Evolutionary conservation across 2,329 filamentous ascomycete genomes (phyloP), one percentile per base, ranked within the genome.

Genomic region (Trichophaea hybrida): DNA sequence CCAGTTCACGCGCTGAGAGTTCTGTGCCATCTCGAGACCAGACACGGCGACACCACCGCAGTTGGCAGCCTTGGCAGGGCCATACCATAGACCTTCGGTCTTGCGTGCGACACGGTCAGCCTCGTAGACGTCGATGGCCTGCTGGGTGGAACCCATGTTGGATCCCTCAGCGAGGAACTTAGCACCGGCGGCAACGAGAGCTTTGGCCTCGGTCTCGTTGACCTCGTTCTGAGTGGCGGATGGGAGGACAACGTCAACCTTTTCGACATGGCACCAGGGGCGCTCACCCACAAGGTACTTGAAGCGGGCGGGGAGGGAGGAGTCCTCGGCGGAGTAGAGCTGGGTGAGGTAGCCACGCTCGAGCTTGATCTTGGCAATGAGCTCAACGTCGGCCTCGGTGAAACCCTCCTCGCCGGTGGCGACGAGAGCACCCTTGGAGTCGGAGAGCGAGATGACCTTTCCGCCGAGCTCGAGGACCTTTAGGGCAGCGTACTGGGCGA

Each of bases 131-230:
- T 95, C 86, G 70, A 98, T 96, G 68, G 91, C 91, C 66, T 86
- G 89, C 75, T 93, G 88, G 37, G 90, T 96, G 79, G 89, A 96
- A 66, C 93, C 93, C 93, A 98, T 97, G 82, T 97, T 97, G 75
- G 86, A 93, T 59, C 93, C 93, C 77, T 98, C 93, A 60, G 93
- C 93, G 67, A 97, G 84, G 77, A 88, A 94, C 72, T 84, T 82
- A 71, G 80, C 80, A 67, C 91, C 91, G 61, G 80, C 80, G 54
- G 79, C 79, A 61, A 96, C 81, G 49, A 97, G 81, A 15, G 80
- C 82, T 76, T 88, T 78, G 57, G 90, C 93, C 78, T 98, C 93
- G 69, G 93, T 88, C 72, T 84, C 83, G 71, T 81, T 89, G 70
- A 98, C 88, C 77, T 98, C 93, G 78, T 98, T 98, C 80, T 98